These are phyloP conservation scores for Scedosporium minutisporum DNA, from an alignment of 2,329 filamentous ascomycete genomes.

Conservation along the genomic window DNA sequence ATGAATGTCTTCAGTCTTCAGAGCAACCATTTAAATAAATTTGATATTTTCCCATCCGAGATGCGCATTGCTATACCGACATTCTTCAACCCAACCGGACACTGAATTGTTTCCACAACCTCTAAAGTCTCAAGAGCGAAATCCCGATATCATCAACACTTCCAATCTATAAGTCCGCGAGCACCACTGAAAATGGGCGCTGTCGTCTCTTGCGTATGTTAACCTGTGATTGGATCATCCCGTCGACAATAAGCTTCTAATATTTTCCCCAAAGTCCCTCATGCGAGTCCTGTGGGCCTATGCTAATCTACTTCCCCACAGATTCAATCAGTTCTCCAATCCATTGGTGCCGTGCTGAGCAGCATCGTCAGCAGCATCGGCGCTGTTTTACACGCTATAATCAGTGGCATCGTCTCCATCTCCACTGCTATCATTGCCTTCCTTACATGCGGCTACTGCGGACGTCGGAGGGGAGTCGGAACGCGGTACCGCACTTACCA, in stretches of 20 bases:
- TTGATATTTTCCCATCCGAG: too few species aligned
- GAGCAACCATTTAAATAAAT: too few species aligned
- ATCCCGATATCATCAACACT: too few species aligned
- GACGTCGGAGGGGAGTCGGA: background rate
- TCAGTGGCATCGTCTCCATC: slow-evolving; percentile 56
- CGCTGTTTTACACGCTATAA: slow-evolving; percentile 53
- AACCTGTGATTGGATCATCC: too few species aligned
- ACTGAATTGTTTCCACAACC: too few species aligned
- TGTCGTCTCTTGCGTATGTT: slow-evolving; percentile 72
- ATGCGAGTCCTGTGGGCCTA: too few species aligned
- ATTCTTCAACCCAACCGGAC: too few species aligned
- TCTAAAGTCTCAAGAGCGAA: too few species aligned
- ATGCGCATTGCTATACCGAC: too few species aligned
- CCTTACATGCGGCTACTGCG: slow-evolving; percentile 45
- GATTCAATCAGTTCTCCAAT: slow-evolving; percentile 49
- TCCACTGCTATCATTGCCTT: slow-evolving; percentile 58
- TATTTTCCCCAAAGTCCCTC: background rate
- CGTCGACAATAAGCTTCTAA: background rate
- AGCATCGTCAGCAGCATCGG: slow-evolving; percentile 59
- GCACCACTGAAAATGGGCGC: slow-evolving; percentile 53
- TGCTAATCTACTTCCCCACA: slow-evolving; percentile 17
- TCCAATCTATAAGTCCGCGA: too few species aligned
- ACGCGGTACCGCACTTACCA: slow-evolving; percentile 9
- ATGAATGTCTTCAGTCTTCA: too few species aligned
- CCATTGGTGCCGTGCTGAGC: slow-evolving; percentile 59